phyloP scores from a whole-genome alignment of 179 eudicot species.

The Pouteria campechiana region DNA sequence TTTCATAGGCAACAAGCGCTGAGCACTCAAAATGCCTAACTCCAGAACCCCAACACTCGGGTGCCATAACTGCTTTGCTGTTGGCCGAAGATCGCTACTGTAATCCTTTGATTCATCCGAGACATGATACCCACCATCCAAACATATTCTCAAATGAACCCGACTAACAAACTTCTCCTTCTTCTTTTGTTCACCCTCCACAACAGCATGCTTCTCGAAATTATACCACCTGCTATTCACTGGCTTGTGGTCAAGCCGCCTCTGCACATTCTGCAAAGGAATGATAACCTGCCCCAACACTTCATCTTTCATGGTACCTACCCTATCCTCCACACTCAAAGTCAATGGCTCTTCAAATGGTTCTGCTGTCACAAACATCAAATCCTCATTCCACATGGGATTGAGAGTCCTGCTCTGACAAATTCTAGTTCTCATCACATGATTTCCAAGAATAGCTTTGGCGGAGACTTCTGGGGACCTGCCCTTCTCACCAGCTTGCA shows the following conservation, averaged over 20 bases:
- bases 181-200: constrained; percentile 41
- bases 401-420: constrained; percentile 61
- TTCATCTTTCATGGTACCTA: constrained; percentile 49
- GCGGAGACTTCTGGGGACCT: constrained; percentile 85
- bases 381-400: constrained; percentile 47
- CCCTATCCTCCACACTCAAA: constrained; percentile 34
- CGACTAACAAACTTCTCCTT: constrained; percentile 56
- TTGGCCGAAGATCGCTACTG: constrained; percentile 75
- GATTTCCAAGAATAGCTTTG: constrained; percentile 89
- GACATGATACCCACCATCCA: constrained; percentile 93
- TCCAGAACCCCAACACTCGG: constrained; percentile 76
- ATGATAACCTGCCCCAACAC: constrained; percentile 46
- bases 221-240: constrained; percentile 70
- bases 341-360: constrained; percentile 46
- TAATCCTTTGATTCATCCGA: constrained; percentile 79
- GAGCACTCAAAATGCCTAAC: constrained; percentile 72
- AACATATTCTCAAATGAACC: constrained; percentile 57
- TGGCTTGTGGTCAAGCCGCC: constrained; percentile 58
- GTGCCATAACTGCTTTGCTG: constrained; percentile 79
- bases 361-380: constrained; percentile 48
- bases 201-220: constrained; percentile 48
- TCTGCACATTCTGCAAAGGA: constrained; percentile 37
- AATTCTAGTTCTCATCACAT: constrained; percentile 58
- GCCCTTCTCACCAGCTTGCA: constrained; percentile 63
- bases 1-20: constrained; percentile 67